phyloP scores from a whole-genome alignment of 1,284 basidiomycete species.

The Caloboletus firmus region DNA sequence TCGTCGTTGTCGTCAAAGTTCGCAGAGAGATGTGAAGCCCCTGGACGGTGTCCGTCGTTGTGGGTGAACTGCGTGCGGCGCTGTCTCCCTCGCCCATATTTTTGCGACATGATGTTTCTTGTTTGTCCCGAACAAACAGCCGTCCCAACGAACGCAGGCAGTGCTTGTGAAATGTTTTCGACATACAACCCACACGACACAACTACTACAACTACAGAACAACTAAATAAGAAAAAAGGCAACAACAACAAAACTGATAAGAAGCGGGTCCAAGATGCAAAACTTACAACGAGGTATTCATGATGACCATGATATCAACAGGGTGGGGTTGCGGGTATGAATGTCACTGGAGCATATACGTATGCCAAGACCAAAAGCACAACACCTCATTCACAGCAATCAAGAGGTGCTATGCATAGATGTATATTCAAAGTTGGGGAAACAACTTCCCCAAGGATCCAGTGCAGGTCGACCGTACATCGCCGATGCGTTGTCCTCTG shows the following conservation, averaged over 20 bases:
- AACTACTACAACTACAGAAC: constrained; percentile 1
- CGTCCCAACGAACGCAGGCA: constrained; percentile 11
- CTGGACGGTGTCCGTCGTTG: constrained; percentile 17
- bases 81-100: constrained; percentile 29
- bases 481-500: constrained; percentile 63
- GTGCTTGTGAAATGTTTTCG: neutral
- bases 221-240: neutral
- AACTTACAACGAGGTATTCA: constrained; percentile 14
- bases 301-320: constrained; percentile 11
- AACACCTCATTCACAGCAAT: neutral
- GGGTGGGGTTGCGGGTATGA: constrained; percentile 17
- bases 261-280: constrained; percentile 4
- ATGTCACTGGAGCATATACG: constrained; percentile 11
- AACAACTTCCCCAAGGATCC: constrained; percentile 58
- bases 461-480: constrained; percentile 56
- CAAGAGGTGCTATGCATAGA: constrained; percentile 37
- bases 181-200: neutral
- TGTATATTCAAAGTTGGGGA: constrained; percentile 69
- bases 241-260: neutral
- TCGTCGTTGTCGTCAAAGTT: constrained; percentile 3
- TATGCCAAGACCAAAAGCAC: constrained; percentile 12
- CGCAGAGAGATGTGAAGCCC: constrained; percentile 1
- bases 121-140: constrained; percentile 35
- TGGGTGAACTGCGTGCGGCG: constrained; percentile 30
- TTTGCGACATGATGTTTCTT: constrained; percentile 42